Conservation (phyloP, 2,329 filamentous ascomycete species). For the Aspergillus brasiliensis region DNA sequence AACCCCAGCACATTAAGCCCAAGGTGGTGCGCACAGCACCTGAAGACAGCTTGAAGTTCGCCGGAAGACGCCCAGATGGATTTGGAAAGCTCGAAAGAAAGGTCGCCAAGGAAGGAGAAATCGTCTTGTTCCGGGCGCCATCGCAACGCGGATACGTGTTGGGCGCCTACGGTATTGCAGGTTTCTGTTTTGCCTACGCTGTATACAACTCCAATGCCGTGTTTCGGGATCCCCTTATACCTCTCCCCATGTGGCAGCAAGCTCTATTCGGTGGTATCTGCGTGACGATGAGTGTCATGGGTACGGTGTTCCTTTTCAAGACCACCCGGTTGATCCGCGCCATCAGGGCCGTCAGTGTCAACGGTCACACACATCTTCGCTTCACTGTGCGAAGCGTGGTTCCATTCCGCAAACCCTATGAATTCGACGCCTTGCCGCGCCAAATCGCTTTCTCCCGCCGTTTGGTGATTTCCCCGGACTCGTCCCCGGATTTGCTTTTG, state of each 20-base stretch:
- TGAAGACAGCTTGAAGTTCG: conserved; percentile 28
- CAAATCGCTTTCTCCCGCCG: conserved; percentile 39
- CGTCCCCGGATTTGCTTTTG: conserved; percentile 21
- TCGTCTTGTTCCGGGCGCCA: conserved; percentile 65
- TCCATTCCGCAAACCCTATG: conserved; percentile 41
- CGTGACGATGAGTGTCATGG: conserved; percentile 62
- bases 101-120: conserved; percentile 59
- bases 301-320: conserved; percentile 61
- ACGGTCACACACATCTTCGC: conserved; percentile 35
- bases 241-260: conserved; percentile 59
- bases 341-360: conserved; percentile 55
- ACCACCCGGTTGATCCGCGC: conserved; percentile 60
- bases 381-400: conserved; percentile 40
- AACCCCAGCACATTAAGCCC: conserved; percentile 16
- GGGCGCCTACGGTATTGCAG: conserved; percentile 59
- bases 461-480: conserved; percentile 33
- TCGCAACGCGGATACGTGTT: conserved; percentile 65
- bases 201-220: conserved; percentile 55
- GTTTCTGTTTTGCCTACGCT: conserved; percentile 57
- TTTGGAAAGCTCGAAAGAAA: conserved; percentile 52
- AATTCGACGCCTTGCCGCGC: conserved; percentile 35
- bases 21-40: conserved; percentile 9
- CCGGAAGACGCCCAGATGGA: conserved; percentile 39
- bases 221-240: conserved; percentile 54
- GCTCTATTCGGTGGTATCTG: conserved; percentile 61